These are phyloP conservation scores for Melaleuca quinquenervia DNA, from an alignment of 345 rosid genomes.

Conservation along the genomic window DNA sequence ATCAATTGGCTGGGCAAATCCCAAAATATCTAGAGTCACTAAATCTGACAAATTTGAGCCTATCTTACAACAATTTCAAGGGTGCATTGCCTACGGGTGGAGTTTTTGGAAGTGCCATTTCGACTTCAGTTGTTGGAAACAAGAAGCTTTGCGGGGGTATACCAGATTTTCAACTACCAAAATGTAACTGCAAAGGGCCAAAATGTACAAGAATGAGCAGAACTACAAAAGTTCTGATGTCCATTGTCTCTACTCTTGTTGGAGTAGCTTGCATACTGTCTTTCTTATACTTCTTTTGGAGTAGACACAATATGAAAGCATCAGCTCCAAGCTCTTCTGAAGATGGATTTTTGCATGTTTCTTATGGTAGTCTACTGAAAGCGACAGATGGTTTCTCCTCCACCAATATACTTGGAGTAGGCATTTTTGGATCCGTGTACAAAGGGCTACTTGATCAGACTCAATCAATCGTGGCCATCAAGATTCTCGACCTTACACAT, in stretches of 20 bases:
- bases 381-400: neutral
- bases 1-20: neutral
- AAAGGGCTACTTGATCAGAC: neutral
- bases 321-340: neutral
- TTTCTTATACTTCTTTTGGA: neutral
- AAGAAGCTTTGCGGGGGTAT: neutral
- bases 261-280: neutral
- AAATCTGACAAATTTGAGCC: neutral
- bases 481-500: neutral
- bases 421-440: neutral
- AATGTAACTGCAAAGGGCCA: neutral
- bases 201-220: rapidly evolving
- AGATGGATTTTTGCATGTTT: neutral
- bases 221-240: rapidly evolving
- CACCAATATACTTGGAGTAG: neutral
- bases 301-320: neutral
- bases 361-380: neutral
- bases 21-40: rapidly evolving
- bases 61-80: neutral
- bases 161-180: neutral
- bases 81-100: neutral
- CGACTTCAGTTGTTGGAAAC: neutral
- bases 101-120: neutral
- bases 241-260: rapidly evolving
- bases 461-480: neutral